phyloP scores from a whole-genome alignment of 2,329 filamentous ascomycete species.

The Colletotrichum lindemuthianum region DNA sequence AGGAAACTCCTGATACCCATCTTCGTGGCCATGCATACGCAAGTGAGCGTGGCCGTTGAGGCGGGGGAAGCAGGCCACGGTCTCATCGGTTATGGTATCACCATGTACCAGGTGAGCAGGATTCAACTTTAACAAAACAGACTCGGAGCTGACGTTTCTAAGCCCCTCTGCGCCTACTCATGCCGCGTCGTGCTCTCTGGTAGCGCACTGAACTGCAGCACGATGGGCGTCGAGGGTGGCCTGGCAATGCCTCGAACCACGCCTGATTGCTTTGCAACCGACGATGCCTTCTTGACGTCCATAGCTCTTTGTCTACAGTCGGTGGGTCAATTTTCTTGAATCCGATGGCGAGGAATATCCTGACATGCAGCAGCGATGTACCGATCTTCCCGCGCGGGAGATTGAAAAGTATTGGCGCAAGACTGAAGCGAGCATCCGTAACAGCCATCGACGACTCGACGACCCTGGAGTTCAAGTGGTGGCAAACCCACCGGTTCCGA shows the following conservation, averaged over 20 bases:
- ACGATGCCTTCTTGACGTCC: conserved; percentile 44
- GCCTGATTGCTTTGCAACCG: conserved; percentile 43
- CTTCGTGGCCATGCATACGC: not conserved
- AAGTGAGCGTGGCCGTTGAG: not conserved
- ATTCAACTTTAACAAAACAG: no score
- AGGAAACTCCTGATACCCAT: conserved; percentile 1
- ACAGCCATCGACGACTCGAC: no score
- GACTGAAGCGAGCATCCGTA: no score
- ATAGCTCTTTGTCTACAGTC: conserved; percentile 48
- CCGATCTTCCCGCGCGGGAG: conserved; percentile 42
- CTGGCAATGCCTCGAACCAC: conserved; percentile 34
- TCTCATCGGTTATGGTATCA: conserved; percentile 48
- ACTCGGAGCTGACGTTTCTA: not conserved
- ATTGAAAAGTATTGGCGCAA: conserved; percentile 38
- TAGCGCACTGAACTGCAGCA: conserved; percentile 41
- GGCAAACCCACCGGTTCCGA: no score
- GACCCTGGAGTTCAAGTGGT: no score
- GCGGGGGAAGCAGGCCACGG: conserved; percentile 38
- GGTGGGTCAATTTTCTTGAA: conserved; percentile 38
- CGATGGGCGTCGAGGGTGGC: conserved; percentile 2
- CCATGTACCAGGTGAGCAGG: conserved; percentile 44
- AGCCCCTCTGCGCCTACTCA: conserved; percentile 45
- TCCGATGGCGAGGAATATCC: conserved; percentile 15
- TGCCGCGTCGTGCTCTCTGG: conserved; percentile 44
- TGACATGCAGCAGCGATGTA: conserved; percentile 41